These are phyloP conservation scores for Metroxylon sagu DNA, from an alignment of 176 grass and related monocot genomes.

Conservation along the genomic window DNA sequence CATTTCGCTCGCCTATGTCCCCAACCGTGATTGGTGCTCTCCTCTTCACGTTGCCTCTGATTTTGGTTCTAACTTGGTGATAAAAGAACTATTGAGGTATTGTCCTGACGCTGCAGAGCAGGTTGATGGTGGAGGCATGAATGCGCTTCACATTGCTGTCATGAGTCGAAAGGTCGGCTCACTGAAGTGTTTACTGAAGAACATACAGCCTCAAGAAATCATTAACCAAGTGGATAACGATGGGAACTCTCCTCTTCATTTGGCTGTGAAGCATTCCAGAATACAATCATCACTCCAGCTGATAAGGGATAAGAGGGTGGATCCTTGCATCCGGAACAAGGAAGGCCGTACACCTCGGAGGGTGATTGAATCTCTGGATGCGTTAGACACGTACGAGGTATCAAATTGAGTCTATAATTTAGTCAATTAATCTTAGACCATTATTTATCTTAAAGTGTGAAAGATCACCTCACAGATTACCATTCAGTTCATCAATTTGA, in stretches of 20 bases:
- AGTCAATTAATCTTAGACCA: too few relatives aligned
- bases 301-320: slow-evolving; percentile 15
- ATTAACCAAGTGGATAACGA: slow-evolving; percentile 36
- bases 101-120: slow-evolving; percentile 46
- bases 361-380: slow-evolving; percentile 4
- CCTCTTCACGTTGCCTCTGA: slow-evolving; percentile 43
- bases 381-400: slow-evolving; percentile 16
- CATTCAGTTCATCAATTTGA: too few relatives aligned
- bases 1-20: slow-evolving; percentile 31
- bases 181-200: slow-evolving; percentile 33
- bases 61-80: slow-evolving; percentile 29
- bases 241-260: slow-evolving; percentile 47
- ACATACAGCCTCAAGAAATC: slow-evolving; percentile 25
- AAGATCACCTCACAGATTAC: too few relatives aligned
- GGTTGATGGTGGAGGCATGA: slow-evolving; percentile 17
- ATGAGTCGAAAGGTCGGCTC: slow-evolving; percentile 23
- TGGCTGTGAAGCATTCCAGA: slow-evolving; percentile 23
- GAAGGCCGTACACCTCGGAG: slow-evolving; percentile 20
- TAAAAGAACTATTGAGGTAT: slow-evolving; percentile 35
- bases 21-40: slow-evolving; percentile 16
- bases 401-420: too few relatives aligned
- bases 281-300: slow-evolving; percentile 22
- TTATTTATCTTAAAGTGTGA: too few relatives aligned
- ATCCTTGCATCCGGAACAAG: slow-evolving; percentile 22
- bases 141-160: slow-evolving; percentile 40